Evolutionary conservation across 257 asterid species (phyloP), one percentile per base, ranked within the genome.

Genomic region (Thymus mandschuricus): DNA sequence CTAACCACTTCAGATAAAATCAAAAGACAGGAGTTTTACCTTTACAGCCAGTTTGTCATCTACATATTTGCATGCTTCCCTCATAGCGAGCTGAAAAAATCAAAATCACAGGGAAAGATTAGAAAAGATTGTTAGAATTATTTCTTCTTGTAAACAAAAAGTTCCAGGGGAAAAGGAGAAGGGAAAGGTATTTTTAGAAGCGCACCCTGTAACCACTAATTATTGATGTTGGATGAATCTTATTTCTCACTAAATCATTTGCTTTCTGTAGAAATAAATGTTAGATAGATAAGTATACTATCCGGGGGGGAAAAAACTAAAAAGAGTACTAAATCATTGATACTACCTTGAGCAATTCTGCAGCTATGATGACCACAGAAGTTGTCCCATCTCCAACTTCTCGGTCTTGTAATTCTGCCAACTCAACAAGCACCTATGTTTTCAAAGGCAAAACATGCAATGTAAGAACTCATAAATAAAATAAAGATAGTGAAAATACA

Each of bases 321-420:
- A 64, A 65, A 38, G 60, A 46, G 49, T 45, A 54, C 48, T 13
- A 29, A 66, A 34, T 68, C 58, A n/a, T 54, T 5, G 60, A 27
- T 57, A 60, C 59, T 79, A 95, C 99, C 97, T 95, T 95, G 8
- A 95, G 98, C 84, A 92, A 82, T 80, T 95, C 99, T 27, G 99
- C 98, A 73, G 98, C 98, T 75, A 95, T 83, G 65, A 92, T 95
- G 46, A 92, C 99, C 56, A 92, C 98, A 46, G 98, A 95, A 71
- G 98, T 95, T 65, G 98, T 92, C 64, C 99, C 99, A 70, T 95
- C 99, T 68, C 99, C 98, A 78, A 95, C 99, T 85, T 95, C 98
- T 71, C 96, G 86, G 79, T 95, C 99, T 83, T 95, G 99, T 46
- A 95, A 89, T 76, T 95, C 99, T 59, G 99, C 99, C 84, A 95